Base-by-base conservation (phyloP, 768 basidiomycete species). In the Tulasnella sp. region DNA sequence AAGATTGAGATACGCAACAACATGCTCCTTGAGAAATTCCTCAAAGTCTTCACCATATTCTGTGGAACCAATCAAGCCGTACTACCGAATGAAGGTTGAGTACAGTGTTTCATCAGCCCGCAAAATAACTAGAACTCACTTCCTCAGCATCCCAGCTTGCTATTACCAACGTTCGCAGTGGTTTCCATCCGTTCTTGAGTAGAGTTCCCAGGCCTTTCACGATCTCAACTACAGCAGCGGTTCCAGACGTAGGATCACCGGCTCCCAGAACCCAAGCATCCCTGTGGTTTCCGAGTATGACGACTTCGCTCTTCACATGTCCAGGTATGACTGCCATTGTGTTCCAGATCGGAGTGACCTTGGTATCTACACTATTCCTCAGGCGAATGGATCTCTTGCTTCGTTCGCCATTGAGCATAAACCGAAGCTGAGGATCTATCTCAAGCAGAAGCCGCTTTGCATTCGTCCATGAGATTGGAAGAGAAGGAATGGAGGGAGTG, bases 21-120 rank as follows among this genome's bases (percentile, higher is more conserved):
- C 83, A 55, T 92, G 75, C 29, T 81, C 69, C 34, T 75, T 71
- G 33, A 96, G 77, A 78, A 83, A 93, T 13, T 76, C 71, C 0
- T 78, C 61, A 60, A 93, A 96, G 61, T 96, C 93, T 63, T 96
- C 93, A 2, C 80, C 89, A 76, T 83, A 93, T 65, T 96, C 93
- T 3, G 87, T 92, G 59, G 81, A 84, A 24, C 92, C 92, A 32
- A 87, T 62, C 35, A 89, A 71, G 22, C 84, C 85, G 47, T 75
- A 74, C 72, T 62, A 50, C 25, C 39, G 19, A 29, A 52, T n/a
- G 37, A 20, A 13, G 33, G 40, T 3, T 2, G 24, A 16, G 28
- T 5, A 31, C 35, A 27, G 13, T 29, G 22, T 28, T 1, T 35
- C 19, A 25, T 32, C n/a, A 13, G 73, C 57, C 5, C 43, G 10